These are phyloP conservation scores for Aspergillus terreus DNA, from an alignment of 2,329 filamentous ascomycete genomes.

Conservation along the genomic window DNA sequence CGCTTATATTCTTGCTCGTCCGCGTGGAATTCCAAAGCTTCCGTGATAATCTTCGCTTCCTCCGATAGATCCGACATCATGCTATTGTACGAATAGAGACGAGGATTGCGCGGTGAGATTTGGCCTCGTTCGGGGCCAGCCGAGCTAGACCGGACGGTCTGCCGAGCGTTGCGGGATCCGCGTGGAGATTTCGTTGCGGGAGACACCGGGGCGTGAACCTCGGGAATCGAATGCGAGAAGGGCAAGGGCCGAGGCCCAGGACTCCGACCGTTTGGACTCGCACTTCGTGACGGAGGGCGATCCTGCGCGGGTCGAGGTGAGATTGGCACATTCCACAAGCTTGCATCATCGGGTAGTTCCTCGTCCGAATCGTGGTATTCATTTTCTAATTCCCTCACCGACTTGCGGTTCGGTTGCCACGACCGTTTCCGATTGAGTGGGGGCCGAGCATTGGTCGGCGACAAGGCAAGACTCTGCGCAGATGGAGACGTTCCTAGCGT, in stretches of 20 bases:
- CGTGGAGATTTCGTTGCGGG: slow-evolving; percentile 23
- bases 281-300: slow-evolving; percentile 35
- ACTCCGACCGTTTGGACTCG: slow-evolving; percentile 41
- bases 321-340: slow-evolving; percentile 49
- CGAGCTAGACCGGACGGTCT: slow-evolving; percentile 32
- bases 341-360: slow-evolving; percentile 48
- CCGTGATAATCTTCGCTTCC: slow-evolving; percentile 58
- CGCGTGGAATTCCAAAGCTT: slow-evolving; percentile 57
- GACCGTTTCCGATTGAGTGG: slow-evolving; percentile 33
- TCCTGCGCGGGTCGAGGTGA: slow-evolving; percentile 43
- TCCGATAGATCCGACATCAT: slow-evolving; percentile 56
- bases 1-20: slow-evolving; percentile 45
- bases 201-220: slow-evolving; percentile 21
- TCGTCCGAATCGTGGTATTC: slow-evolving; percentile 51
- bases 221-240: slow-evolving; percentile 36
- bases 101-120: slow-evolving; percentile 40
- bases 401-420: slow-evolving; percentile 44
- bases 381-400: slow-evolving; percentile 46
- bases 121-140: slow-evolving; percentile 41
- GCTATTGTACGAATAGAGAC: slow-evolving; percentile 58
- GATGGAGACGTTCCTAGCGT: slow-evolving; percentile 23
- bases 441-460: slow-evolving; percentile 17
- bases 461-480: slow-evolving; percentile 24
- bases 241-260: slow-evolving; percentile 40
- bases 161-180: slow-evolving; percentile 28